A percentile compares a stretch with the other conserved stretches of the same genome.
Conservation (phyloP, 1,139 yeast genomes). For the Nakaseomyces uthaithaninus region DNA sequence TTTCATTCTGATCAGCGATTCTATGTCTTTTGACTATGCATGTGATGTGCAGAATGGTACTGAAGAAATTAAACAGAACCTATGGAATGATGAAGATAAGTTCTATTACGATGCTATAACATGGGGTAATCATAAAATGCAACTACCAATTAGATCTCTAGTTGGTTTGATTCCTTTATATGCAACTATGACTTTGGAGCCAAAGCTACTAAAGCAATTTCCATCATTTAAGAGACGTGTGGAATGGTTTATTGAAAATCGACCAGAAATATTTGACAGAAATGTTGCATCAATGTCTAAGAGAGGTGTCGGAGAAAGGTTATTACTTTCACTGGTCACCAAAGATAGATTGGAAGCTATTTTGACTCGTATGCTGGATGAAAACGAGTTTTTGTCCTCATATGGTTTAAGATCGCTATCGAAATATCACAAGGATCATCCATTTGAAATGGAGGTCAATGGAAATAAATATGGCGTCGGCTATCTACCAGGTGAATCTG, state of each 20-base stretch:
- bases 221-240: slow-evolving; percentile 81
- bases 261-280: slow-evolving; percentile 67
- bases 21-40: slow-evolving; percentile 58
- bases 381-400: slow-evolving; percentile 75
- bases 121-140: slow-evolving; percentile 62
- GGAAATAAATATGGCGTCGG: slow-evolving; percentile 68
- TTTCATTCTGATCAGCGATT: slow-evolving; percentile 86
- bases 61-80: slow-evolving; percentile 48
- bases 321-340: slow-evolving; percentile 73
- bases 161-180: slow-evolving; percentile 91
- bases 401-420: slow-evolving; percentile 89
- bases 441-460: slow-evolving; percentile 79
- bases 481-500: slow-evolving; percentile 89
- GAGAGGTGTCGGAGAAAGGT: slow-evolving; percentile 81
- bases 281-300: slow-evolving; percentile 83
- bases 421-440: slow-evolving; percentile 78
- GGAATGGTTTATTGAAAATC: slow-evolving; percentile 76
- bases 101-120: slow-evolving; percentile 89
- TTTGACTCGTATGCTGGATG: slow-evolving; percentile 77
- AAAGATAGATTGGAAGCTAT: slow-evolving; percentile 74
- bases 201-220: slow-evolving; percentile 68
- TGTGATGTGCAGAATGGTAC: slow-evolving; percentile 31
- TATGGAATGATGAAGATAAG: slow-evolving; percentile 88
- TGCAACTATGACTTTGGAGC: slow-evolving; percentile 86
- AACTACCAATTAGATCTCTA: slow-evolving; percentile 79